These are phyloP conservation scores for Phytophthora europaea DNA, from an alignment of 352 stramenopile genomes.

Conservation along the genomic window DNA sequence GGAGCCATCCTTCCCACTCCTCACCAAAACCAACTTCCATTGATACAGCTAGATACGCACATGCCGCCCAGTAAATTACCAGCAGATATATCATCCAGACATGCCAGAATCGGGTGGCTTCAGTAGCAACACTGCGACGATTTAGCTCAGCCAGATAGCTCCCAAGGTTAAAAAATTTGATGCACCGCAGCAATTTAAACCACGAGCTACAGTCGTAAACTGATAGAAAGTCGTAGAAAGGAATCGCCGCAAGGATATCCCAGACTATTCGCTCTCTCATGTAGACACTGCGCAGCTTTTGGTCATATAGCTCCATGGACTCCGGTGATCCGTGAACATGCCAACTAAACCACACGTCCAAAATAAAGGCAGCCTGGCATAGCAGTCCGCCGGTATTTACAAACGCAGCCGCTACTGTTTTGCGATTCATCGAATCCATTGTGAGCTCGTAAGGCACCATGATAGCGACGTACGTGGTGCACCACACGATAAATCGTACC, in stretches of 20 bases:
- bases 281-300: conserved; percentile 41
- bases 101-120: conserved; percentile 49
- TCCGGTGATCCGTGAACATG: conserved; percentile 33
- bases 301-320: conserved; percentile 62
- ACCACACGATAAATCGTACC: conserved; percentile 37
- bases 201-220: conserved; percentile 31
- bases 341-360: conserved; percentile 58
- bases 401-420: not conserved
- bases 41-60: conserved; percentile 50
- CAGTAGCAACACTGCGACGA: conserved; percentile 50
- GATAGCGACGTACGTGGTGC: conserved; percentile 45
- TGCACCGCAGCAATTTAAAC: conserved; percentile 45
- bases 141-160: conserved; percentile 60
- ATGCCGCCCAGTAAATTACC: conserved; percentile 61
- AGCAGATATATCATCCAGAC: conserved; percentile 60
- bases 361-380: conserved; percentile 48
- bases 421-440: conserved; percentile 41
- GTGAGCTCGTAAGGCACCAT: conserved; percentile 57
- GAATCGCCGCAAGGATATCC: conserved; percentile 43
- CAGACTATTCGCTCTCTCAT: conserved; percentile 47
- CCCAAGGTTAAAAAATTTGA: conserved; percentile 53
- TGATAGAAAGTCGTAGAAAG: conserved; percentile 42
- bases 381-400: conserved; percentile 30
- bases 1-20: conserved; percentile 57
- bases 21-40: conserved; percentile 45